Conservation (phyloP, 148 eudicot species). For the Mesembryanthemum crystallinum region DNA sequence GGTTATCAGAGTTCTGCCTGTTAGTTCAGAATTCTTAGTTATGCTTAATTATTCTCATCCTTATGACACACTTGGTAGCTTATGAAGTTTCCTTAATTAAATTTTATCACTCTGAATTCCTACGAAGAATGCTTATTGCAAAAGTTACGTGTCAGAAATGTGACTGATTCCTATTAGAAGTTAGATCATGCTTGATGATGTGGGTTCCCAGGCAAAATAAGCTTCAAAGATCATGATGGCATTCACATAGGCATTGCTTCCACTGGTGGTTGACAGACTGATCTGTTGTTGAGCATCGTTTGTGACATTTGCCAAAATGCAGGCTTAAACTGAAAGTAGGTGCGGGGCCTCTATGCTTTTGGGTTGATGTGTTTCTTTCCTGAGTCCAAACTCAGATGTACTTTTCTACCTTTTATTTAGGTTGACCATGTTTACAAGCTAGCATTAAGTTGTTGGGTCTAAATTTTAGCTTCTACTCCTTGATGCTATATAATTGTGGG, state of each 20-base stretch:
- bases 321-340: background rate
- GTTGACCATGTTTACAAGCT: background rate
- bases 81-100: too few relatives aligned
- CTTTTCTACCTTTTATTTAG: background rate
- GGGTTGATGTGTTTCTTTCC: background rate
- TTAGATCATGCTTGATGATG: background rate
- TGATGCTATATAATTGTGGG: background rate
- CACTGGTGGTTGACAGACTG: background rate
- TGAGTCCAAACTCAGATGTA: background rate
- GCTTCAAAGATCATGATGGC: background rate
- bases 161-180: too few relatives aligned
- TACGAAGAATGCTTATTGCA: background rate
- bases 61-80: background rate
- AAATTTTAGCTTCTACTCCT: background rate
- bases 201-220: background rate
- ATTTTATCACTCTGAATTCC: too few relatives aligned
- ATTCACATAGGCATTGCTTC: background rate
- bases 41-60: background rate
- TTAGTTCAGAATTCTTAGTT: background rate
- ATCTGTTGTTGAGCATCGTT: background rate
- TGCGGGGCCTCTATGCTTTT: background rate
- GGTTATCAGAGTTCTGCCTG: background rate
- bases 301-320: background rate
- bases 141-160: background rate
- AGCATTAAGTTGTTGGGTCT: background rate